A percentile compares a stretch with the other conserved stretches of the same genome.
These are phyloP conservation scores for Ceriops zippeliana DNA, from an alignment of 345 rosid genomes.

Conservation along the genomic window DNA sequence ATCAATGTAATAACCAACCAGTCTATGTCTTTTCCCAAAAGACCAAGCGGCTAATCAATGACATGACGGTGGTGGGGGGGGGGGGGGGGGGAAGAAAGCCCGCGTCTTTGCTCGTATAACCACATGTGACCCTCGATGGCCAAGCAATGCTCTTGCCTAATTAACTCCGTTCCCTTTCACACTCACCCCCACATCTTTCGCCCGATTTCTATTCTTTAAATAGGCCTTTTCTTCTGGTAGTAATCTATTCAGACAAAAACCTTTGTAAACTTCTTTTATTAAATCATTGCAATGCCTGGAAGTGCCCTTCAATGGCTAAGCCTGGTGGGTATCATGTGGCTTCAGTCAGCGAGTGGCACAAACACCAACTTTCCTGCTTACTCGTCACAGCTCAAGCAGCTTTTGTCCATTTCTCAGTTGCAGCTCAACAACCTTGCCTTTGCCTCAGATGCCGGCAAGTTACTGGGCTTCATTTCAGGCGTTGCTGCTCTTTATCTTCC, in stretches of 20 bases:
- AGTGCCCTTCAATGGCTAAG: slow-evolving; percentile 61
- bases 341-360: slow-evolving; percentile 73
- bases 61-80: neutral
- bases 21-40: too few species aligned
- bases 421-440: slow-evolving; percentile 84
- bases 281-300: slow-evolving; percentile 30
- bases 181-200: neutral
- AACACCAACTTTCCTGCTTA: slow-evolving; percentile 86
- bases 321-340: slow-evolving; percentile 72
- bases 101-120: neutral
- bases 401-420: slow-evolving; percentile 69
- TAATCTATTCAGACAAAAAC: neutral
- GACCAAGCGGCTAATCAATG: neutral
- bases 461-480: slow-evolving; percentile 83
- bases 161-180: neutral
- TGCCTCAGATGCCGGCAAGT: slow-evolving; percentile 90
- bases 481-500: slow-evolving; percentile 71
- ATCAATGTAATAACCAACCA: too few species aligned
- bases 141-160: neutral
- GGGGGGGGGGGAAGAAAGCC: neutral
- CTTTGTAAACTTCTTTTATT: neutral
- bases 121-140: neutral
- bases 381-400: slow-evolving; percentile 74
- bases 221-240: neutral
- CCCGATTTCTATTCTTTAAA: too few species aligned